Evolutionary conservation across 1,284 basidiomycete genomes (phyloP).

Genomic region (Leucoagaricus sp.): DNA sequence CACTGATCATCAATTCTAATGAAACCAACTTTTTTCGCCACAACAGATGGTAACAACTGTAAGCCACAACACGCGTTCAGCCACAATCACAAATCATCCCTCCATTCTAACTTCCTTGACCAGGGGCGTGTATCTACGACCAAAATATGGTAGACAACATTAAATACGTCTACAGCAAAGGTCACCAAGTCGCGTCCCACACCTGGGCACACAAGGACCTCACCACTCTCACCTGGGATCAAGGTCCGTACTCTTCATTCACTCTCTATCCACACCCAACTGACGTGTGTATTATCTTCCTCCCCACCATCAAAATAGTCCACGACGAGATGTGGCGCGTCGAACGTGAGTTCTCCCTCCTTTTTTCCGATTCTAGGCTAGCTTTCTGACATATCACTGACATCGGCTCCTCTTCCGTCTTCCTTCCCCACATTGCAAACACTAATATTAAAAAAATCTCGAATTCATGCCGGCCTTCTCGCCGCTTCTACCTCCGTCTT

Average conservation of each 20-base stretch:
- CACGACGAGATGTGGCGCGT: conserved; percentile 26
- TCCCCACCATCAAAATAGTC: conserved; percentile 16
- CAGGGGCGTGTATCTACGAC: conserved; percentile 51
- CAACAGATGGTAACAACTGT: conserved; percentile 36
- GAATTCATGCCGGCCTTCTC: too few relatives aligned
- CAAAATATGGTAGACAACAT: conserved; percentile 28
- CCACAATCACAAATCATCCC: background rate
- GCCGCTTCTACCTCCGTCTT: too few relatives aligned
- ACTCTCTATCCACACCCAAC: background rate
- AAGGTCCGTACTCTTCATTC: conserved; percentile 20
- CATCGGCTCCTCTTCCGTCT: background rate
- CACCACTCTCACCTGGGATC: conserved; percentile 36
- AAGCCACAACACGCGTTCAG: conserved; percentile 8
- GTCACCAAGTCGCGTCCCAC: conserved; percentile 53
- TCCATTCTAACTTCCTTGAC: background rate
- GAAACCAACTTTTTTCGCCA: background rate
- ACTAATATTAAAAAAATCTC: background rate
- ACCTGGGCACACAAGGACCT: conserved; percentile 53
- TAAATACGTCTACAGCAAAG: conserved; percentile 35
- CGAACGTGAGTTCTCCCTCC: conserved; percentile 21
- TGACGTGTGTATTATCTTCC: background rate
- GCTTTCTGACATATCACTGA: conserved; percentile 1
- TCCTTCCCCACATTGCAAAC: too few relatives aligned
- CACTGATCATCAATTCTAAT: background rate
- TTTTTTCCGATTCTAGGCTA: background rate